phyloP scores from a whole-genome alignment of 2,329 filamentous ascomycete species.

The Paecilomyces fulvus region DNA sequence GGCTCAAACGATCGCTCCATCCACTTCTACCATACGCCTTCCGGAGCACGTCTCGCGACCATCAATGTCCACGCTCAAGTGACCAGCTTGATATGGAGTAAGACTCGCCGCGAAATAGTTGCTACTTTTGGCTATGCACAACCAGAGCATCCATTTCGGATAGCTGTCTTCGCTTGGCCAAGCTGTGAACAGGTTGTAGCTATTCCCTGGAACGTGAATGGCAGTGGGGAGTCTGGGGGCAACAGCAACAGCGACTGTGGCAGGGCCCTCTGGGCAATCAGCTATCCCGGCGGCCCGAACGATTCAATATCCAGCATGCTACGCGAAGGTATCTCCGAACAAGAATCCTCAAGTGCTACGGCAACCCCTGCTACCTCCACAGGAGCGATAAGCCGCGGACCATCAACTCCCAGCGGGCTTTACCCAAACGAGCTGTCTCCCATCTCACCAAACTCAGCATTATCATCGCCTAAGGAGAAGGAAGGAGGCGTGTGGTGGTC shows the following conservation, averaged over 20 bases:
- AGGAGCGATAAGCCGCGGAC: neutral
- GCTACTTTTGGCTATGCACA: constrained; percentile 92
- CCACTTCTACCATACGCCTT: constrained; percentile 84
- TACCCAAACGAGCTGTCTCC: neutral
- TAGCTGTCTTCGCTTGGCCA: constrained; percentile 93
- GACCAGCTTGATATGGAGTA: constrained; percentile 85
- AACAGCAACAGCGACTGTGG: constrained; percentile 27
- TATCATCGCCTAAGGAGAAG: constrained; percentile 20
- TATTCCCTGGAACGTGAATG: constrained; percentile 68
- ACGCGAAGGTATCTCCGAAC: constrained; percentile 2
- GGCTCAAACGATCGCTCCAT: constrained; percentile 93
- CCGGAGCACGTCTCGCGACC: constrained; percentile 74
- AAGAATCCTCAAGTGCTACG: constrained; percentile 6
- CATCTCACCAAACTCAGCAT: neutral
- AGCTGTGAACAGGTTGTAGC: constrained; percentile 77
- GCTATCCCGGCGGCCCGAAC: constrained; percentile 62
- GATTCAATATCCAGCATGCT: constrained; percentile 12
- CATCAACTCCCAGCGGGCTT: neutral
- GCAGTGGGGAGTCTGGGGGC: constrained; percentile 16
- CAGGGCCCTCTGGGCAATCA: constrained; percentile 72
- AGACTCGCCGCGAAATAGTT: constrained; percentile 73
- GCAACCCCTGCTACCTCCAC: constrained; percentile 2
- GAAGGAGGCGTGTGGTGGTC: constrained; percentile 49
- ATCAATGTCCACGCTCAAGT: constrained; percentile 92
- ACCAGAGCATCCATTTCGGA: constrained; percentile 78